A percentile compares a stretch with the other conserved stretches of the same genome.
Evolutionary conservation across 306 rosid species (phyloP).

Genomic region (Elaeagnus macrophylla): DNA sequence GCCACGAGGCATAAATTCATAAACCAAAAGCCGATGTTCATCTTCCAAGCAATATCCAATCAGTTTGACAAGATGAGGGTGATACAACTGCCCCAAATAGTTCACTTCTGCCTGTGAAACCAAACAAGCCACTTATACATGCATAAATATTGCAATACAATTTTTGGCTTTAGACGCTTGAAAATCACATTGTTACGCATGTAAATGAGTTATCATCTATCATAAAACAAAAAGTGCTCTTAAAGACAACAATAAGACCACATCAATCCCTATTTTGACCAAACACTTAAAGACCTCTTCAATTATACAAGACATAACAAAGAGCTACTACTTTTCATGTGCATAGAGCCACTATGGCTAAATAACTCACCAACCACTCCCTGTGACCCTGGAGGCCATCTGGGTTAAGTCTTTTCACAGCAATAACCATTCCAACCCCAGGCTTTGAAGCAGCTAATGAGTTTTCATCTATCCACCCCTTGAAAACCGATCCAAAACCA

Average conservation of each 20-base stretch:
- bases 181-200: neutral
- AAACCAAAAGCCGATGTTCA: conserved; percentile 42
- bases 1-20: conserved; percentile 50
- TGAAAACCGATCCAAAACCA: conserved; percentile 45
- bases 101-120: conserved; percentile 43
- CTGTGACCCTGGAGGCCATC: conserved; percentile 45
- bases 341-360: neutral
- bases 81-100: conserved; percentile 41
- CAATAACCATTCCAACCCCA: conserved; percentile 42
- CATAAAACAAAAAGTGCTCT: too few relatives aligned
- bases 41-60: conserved; percentile 50
- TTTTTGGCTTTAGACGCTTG: neutral
- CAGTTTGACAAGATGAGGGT: conserved; percentile 38
- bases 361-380: conserved; percentile 46
- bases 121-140: conserved; percentile 1
- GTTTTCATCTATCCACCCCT: conserved; percentile 50
- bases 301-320: neutral
- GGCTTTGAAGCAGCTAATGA: conserved; percentile 42
- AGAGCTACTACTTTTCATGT: neutral
- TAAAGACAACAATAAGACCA: too few relatives aligned
- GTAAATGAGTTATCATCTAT: too few relatives aligned
- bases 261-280: too few relatives aligned
- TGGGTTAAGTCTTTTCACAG: conserved; percentile 40
- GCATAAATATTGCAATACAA: neutral
- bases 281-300: neutral